Evolutionary conservation across 805 yeast genomes (phyloP).

Genomic region (Komagataella ulmi): DNA sequence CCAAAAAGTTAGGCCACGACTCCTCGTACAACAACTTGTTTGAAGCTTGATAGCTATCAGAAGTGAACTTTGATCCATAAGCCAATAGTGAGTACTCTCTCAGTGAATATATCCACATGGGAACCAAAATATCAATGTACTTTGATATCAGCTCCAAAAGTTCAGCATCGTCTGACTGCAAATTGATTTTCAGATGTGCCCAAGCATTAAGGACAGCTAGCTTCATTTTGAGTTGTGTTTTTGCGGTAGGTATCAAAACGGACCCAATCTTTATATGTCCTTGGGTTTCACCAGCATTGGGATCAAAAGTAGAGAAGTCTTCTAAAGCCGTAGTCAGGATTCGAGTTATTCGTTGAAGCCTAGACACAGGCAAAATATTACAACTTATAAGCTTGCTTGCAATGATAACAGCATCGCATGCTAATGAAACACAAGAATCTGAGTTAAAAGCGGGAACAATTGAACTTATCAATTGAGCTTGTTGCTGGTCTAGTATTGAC

Average conservation of each 20-base stretch:
- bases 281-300: constrained; percentile 16
- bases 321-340: constrained; percentile 57
- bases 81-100: constrained; percentile 62
- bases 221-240: constrained; percentile 39
- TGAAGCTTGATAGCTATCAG: constrained; percentile 26
- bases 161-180: constrained; percentile 22
- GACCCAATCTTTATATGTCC: constrained; percentile 40
- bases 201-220: constrained; percentile 56
- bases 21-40: constrained; percentile 33
- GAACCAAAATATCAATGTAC: constrained; percentile 46
- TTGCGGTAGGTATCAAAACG: constrained; percentile 29
- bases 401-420: constrained; percentile 65
- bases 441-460: constrained; percentile 72
- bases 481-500: constrained; percentile 77
- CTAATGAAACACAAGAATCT: constrained; percentile 61
- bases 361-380: constrained; percentile 34
- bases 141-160: constrained; percentile 36
- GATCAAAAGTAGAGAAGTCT: constrained; percentile 24
- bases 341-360: constrained; percentile 43
- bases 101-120: constrained; percentile 69
- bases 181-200: constrained; percentile 42
- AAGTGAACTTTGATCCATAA: constrained; percentile 25
- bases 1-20: constrained; percentile 68
- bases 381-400: constrained; percentile 64
- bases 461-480: constrained; percentile 88